These are phyloP conservation scores for Wickerhamomyces rabaulensis DNA, from an alignment of 805 yeast genomes.

Conservation along the genomic window DNA sequence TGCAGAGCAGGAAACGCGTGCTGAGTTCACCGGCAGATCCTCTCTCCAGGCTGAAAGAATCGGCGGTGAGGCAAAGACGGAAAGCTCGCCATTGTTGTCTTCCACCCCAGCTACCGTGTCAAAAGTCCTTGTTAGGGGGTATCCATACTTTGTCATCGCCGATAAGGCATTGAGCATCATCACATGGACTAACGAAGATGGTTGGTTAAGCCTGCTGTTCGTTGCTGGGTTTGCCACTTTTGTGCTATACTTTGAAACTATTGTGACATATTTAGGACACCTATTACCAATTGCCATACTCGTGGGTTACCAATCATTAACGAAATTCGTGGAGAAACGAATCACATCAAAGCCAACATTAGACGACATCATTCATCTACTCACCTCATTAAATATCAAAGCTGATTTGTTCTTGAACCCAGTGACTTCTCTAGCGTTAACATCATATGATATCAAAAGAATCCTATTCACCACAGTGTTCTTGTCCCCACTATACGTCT, in stretches of 20 bases:
- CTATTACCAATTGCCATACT: slow-evolving; percentile 57
- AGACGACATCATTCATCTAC: slow-evolving; percentile 76
- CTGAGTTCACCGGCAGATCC: slow-evolving; percentile 35
- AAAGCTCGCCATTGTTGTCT: slow-evolving; percentile 67
- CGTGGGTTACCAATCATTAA: slow-evolving; percentile 54
- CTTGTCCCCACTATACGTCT: slow-evolving; percentile 78
- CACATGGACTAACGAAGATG: slow-evolving; percentile 90
- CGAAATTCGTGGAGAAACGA: slow-evolving; percentile 50
- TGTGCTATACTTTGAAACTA: slow-evolving; percentile 73
- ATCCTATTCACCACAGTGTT: slow-evolving; percentile 79
- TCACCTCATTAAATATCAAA: slow-evolving; percentile 69
- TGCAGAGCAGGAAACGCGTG: slow-evolving; percentile 31
- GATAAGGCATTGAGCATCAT: slow-evolving; percentile 65
- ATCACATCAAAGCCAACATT: slow-evolving; percentile 70
- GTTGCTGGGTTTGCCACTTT: slow-evolving; percentile 49
- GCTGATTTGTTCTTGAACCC: slow-evolving; percentile 78
- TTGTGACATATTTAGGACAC: slow-evolving; percentile 82
- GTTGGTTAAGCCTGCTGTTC: slow-evolving; percentile 65
- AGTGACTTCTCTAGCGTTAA: slow-evolving; percentile 65
- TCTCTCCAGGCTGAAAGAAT: slow-evolving; percentile 14
- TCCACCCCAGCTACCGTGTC: slow-evolving; percentile 91
- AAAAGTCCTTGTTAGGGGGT: slow-evolving; percentile 72
- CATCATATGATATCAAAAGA: slow-evolving; percentile 74
- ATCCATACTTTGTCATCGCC: slow-evolving; percentile 75
- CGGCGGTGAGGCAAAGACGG: slow-evolving; percentile 22